Evolutionary conservation across 805 yeast species (phyloP), one percentile per base, ranked within the genome.

Genomic region (Phaffomyces opuntiae): DNA sequence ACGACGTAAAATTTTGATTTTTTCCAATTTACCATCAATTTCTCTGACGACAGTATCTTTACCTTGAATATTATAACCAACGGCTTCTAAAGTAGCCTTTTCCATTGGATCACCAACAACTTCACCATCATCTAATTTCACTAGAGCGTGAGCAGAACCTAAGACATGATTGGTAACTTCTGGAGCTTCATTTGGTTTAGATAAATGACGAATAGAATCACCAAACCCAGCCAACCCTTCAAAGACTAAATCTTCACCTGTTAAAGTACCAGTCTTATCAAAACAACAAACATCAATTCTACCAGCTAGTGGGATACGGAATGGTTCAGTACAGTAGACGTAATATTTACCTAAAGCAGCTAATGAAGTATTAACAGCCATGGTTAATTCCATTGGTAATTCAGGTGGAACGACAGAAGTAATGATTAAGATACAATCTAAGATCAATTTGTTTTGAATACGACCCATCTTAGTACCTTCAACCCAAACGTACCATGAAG

Each of bases 101-200:
- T 93, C 99, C 98, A 93, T 91, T 52, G 99, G 97, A 62, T 93
- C 99, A 67, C 99, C 99, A 50, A 93, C 99, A 55, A 90, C 79
- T 51, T 93, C 98, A 56, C 98, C 99, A 62, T 90, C 96, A 58
- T 93, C 97, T 49, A 93, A 74, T 59, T 82, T 80, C 26, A 93
- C 99, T 53, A 93, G 75, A 27, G 99, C 98, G 65, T 93, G 99
- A 33, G 96, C 96, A 47, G 97, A 82, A 50, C 97, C 98, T 52
- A 93, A 75, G 35, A 87, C 88, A 50, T 76, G 72, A 36, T 80
- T 70, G 9, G 95, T 82, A 39, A 77, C 74, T 29, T 65, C 70
- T 8, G 96, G 91, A 43, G 87, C 88, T 38, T 81, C 84, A 7
- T 35, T 70, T 26, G 70, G 67, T 17, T 73, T 72, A 24, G 74